Base-by-base conservation (phyloP, 306 rosid species). In the Nissolia schottii region DNA sequence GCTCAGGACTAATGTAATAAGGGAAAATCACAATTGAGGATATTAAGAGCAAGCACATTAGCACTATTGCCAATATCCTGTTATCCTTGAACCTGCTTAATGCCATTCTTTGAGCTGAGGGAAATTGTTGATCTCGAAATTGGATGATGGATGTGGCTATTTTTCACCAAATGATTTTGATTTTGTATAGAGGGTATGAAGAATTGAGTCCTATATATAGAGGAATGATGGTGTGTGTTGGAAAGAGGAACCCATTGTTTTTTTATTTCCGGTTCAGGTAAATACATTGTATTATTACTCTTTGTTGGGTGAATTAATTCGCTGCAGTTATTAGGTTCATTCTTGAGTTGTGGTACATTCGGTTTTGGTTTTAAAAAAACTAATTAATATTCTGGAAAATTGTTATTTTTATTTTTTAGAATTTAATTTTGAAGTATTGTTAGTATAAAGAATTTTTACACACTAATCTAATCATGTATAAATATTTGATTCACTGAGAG, bases 21-120 rank as follows among this genome's bases (percentile, higher is more conserved):
- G 86, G 86, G 13, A 82, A 74, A 0, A 29, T 27, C 48, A 32
- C 14, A n/a, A 70, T 8, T 7, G 83, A 54, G 0, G 75, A 78
- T 10, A 32, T 1, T 27, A 78, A 61, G 12, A 78, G 80, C 19
- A 70, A 64, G 0, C 55, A 45, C 83, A 82, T 82, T 3, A 82
- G 41, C 11, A 74, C 28, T 0, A 18, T 40, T 29, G 83, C 83
- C 38, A 82, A 68, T 28, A 4, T 8, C 24, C 63, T 67, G 20
- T 77, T 82, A n/a, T 73, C 70, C 1, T 7, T 46, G 55, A 65
- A 77, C 7, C 22, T 56, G 9, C 12, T 29, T 2, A 29, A 15
- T 19, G 11, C 50, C n/a, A n/a, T n/a, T n/a, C n/a, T n/a, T n/a
- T n/a, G n/a, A n/a, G n/a, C n/a, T n/a, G n/a, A n/a, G n/a, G n/a